Base-by-base conservation (phyloP, 169 alveolate species). In the Plasmodium vinckei region DNA sequence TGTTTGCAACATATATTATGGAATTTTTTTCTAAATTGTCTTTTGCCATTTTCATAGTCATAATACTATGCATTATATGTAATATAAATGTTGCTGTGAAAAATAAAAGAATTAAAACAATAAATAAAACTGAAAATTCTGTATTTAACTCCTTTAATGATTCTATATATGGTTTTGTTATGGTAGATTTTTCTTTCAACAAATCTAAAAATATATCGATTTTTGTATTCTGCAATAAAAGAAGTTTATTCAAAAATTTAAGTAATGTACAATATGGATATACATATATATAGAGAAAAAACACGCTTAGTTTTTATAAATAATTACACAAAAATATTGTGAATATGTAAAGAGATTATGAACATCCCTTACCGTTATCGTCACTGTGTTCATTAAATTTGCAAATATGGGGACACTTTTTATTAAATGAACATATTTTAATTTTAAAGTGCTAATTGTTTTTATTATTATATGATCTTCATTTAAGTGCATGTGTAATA, bases 1-100 rank as follows among this genome's bases (percentile, higher is more conserved):
- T 93, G 88, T 93, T 93, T 7, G 88, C 73, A 13, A 79, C 89
- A 65, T 21, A 67, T 9, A 79, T 72, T 23, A 33, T 46, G 19
- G 39, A 65, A 6, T 19, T 61, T 6, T 67, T 79, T 79, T 65
- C 89, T 47, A 42, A 17, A 4, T 27, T 9, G 44, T 54, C 65
- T 67, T 53, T 79, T 57, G 53, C 89, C 13, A 19, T 47, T 33
- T 79, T 79, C 82, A 79, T 79, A 9, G 51, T 67, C 19, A 79
- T 17, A 47, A 79, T 51, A 19, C 72, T 71, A 27, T 65, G 61
- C 21, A 79, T 68, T 65, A 79, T 65, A 69, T 71, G 60, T 27
- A 79, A 56, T 15, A 79, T 33, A 47, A 47, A 65, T 44, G 75
- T 65, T 7, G 72, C 79, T n/a, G 72, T 64, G 23, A 79, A 79